Base-by-base conservation (phyloP, 106 monocot genomes). In the Acanthochlamys bracteata region DNA sequence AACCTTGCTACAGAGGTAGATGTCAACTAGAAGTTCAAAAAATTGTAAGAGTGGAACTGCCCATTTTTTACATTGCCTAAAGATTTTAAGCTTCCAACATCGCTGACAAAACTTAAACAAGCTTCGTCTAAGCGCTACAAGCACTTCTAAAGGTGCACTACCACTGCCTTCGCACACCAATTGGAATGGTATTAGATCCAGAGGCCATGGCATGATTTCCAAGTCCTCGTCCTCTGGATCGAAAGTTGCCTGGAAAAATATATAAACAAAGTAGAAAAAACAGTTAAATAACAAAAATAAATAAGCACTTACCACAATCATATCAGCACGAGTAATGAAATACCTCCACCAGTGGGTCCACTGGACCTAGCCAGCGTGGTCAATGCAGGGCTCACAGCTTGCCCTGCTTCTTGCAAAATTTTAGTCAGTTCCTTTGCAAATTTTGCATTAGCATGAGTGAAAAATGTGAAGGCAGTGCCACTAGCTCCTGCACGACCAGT, bases 401-500 rank as follows among this genome's bases (percentile, higher is more conserved):
- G 91, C 10, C 84, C 84, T 67, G 96, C 91, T 77, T 88, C 96
- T 66, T 81, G 80, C 26, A 96, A 69, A 25, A 96, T 88, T 61
- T 91, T 96, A 3, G 85, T 58, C 40, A 96, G 88, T 14, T 85
- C 83, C 74, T 75, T 80, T 0, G 96, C 82, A 70, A 58, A 85
- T 66, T 66, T 80, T 24, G 82, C 66, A 67, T 96, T 96, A 55
- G 83, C 42, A 16, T 69, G 52, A 6, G 96, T 96, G 73, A 96
- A 96, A 62, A 96, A 91, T 10, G 91, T 84, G 53, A 76, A 74
- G 0, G 91, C 84, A 41, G 72, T 91, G 42, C 96, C 96, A 22
- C 72, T 91, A 11, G 96, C 96, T 46, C 96, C 96, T 25, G 96
- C 96, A 52, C 96, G 91, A 11, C 96, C 96, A 11, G 96, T 96